Evolutionary conservation across 2,329 filamentous ascomycete genomes (phyloP).

Genomic region (Thelonectria discophora): DNA sequence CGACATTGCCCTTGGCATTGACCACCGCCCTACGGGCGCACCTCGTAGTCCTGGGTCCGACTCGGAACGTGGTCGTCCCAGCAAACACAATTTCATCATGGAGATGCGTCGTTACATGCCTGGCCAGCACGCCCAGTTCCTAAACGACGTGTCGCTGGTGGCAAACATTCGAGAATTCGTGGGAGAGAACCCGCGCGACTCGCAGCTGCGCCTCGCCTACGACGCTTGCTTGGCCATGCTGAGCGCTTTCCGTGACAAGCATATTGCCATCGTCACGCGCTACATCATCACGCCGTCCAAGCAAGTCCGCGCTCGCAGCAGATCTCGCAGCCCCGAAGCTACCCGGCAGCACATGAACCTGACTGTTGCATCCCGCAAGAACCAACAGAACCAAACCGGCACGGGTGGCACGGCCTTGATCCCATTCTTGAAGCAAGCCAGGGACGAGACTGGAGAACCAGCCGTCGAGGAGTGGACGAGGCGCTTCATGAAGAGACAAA

Average conservation of each 20-base stretch:
- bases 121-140: conserved; percentile 86
- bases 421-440: conserved; percentile 93
- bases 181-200: conserved; percentile 66
- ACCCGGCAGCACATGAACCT: conserved; percentile 66
- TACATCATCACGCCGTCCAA: conserved; percentile 93
- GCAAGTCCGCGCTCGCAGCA: conserved; percentile 72
- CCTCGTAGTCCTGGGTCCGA: conserved; percentile 59
- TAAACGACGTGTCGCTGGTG: conserved; percentile 79
- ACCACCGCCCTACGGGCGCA: conserved; percentile 89
- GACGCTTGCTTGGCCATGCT: conserved; percentile 85
- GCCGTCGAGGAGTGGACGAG: conserved; percentile 75
- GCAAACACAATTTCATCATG: conserved; percentile 84
- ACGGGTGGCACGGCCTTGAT: conserved; percentile 95
- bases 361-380: conserved; percentile 63
- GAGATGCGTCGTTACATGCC: conserved; percentile 99
- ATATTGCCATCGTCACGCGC: conserved; percentile 94
- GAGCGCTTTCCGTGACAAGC: conserved; percentile 82
- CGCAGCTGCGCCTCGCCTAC: conserved; percentile 79
- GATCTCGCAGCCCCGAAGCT: conserved; percentile 66
- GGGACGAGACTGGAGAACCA: conserved; percentile 94
- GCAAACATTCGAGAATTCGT: conserved; percentile 91
- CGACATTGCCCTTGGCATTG: conserved; percentile 87
- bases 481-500: conserved; percentile 64
- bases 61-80: conserved; percentile 55
- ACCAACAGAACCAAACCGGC: conserved; percentile 74